These are phyloP conservation scores for Dendrostoma leiphaemia DNA, from an alignment of 2,329 filamentous ascomycete genomes.

Conservation along the genomic window DNA sequence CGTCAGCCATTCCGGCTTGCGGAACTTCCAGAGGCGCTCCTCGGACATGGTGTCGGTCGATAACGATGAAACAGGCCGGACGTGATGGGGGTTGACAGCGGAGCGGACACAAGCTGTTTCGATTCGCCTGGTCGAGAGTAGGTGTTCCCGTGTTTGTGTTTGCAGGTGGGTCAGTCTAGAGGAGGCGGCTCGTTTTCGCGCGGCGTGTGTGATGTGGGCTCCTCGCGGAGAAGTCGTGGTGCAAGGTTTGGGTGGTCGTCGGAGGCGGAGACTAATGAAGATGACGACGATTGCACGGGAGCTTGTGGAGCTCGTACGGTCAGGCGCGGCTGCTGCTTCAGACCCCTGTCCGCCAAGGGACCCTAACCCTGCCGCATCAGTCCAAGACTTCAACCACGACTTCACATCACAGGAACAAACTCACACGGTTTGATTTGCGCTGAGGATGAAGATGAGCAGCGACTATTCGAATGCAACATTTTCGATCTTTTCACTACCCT, in stretches of 20 bases:
- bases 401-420: too few relatives aligned
- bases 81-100: not conserved
- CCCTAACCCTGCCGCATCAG: slow-evolving; percentile 20
- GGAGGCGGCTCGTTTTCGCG: not conserved
- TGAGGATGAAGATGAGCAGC: too few relatives aligned
- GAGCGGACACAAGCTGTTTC: not conserved
- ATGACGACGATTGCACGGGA: slow-evolving; percentile 17
- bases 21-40: slow-evolving; percentile 66
- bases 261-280: slow-evolving; percentile 12
- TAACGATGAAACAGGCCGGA: not conserved
- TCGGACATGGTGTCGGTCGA: slow-evolving; percentile 50
- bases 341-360: not conserved
- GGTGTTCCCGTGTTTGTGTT: too few relatives aligned
- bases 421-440: too few relatives aligned
- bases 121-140: too few relatives aligned
- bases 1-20: slow-evolving; percentile 65
- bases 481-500: too few relatives aligned
- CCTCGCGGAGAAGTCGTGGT: not conserved
- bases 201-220: too few relatives aligned
- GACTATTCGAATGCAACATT: too few relatives aligned
- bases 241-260: slow-evolving; percentile 1
- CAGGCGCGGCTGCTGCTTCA: not conserved
- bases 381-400: too few relatives aligned
- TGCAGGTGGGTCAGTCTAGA: too few relatives aligned
- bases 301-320: slow-evolving; percentile 14